These are phyloP conservation scores for Epichloe glyceriae DNA, from an alignment of 2,329 filamentous ascomycete genomes.

Conservation along the genomic window DNA sequence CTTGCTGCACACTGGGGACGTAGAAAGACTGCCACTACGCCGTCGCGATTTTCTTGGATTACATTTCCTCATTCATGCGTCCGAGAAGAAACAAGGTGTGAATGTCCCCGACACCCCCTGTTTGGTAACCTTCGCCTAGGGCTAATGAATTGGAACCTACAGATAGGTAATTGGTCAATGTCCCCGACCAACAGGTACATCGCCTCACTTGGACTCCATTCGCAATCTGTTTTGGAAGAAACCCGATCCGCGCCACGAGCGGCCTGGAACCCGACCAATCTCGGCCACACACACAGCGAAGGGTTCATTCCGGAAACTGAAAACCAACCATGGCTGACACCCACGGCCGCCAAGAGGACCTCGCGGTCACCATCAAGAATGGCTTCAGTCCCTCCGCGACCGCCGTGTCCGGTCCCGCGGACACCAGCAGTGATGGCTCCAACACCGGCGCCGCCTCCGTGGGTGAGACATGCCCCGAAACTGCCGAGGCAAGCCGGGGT, in stretches of 20 bases:
- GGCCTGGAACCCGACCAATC: not conserved
- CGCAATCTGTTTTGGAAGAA: not conserved
- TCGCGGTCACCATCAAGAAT: constrained; percentile 7
- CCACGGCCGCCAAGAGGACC: not conserved
- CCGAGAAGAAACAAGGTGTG: not conserved
- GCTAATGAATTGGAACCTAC: not conserved
- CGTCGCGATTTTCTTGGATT: not conserved
- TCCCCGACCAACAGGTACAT: not conserved
- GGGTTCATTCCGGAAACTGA: not conserved
- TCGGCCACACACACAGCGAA: not conserved
- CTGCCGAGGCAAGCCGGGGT: constrained; percentile 33
- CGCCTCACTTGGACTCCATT: not conserved
- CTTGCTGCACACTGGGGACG: constrained; percentile 39
- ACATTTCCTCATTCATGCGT: not conserved
- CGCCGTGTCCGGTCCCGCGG: constrained; percentile 7
- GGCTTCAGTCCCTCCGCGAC: constrained; percentile 7
- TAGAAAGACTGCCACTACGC: constrained; percentile 39
- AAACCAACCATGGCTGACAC: not conserved
- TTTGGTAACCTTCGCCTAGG: not conserved
- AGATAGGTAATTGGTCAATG: not conserved
- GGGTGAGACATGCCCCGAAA: constrained; percentile 7
- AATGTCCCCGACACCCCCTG: not conserved
- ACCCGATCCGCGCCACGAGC: not conserved
- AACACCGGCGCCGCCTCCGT: constrained; percentile 3
- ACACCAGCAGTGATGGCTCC: constrained; percentile 4